phyloP scores from a whole-genome alignment of 441 rosid species.

The Populus hybrid region DNA sequence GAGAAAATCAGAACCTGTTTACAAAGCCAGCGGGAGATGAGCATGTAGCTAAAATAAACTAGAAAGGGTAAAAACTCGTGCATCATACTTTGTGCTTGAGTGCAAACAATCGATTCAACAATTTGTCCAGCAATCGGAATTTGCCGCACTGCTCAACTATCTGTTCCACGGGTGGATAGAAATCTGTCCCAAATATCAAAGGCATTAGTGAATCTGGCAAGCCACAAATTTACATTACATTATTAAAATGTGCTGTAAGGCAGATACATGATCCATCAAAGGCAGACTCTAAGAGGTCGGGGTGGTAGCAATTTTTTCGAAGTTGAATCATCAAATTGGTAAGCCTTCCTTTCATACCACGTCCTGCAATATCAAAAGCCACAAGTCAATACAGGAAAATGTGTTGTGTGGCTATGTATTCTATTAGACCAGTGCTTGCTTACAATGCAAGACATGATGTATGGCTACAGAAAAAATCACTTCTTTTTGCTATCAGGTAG shows the following conservation, averaged over 20 bases:
- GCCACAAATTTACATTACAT: constrained; percentile 1
- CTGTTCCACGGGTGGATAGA: constrained; percentile 80
- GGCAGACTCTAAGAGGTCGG: constrained; percentile 78
- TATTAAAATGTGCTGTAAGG: neutral
- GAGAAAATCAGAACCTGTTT: constrained; percentile 79
- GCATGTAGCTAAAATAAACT: constrained; percentile 22
- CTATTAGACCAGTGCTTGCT: neutral
- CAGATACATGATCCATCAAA: constrained; percentile 68
- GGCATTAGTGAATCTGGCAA: neutral
- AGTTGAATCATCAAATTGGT: constrained; percentile 80
- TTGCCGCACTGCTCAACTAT: constrained; percentile 93
- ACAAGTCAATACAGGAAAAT: neutral
- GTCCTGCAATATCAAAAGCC: constrained; percentile 36
- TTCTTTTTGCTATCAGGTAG: neutral
- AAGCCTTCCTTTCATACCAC: constrained; percentile 63
- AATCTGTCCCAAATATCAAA: constrained; percentile 37
- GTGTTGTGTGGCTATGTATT: neutral
- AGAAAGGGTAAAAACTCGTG: constrained; percentile 10
- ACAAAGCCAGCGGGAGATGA: constrained; percentile 15
- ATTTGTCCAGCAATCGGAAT: constrained; percentile 74
- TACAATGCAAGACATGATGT: neutral
- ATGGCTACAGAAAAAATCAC: neutral
- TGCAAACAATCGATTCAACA: constrained; percentile 61
- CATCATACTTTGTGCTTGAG: constrained; percentile 74
- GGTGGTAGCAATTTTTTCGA: constrained; percentile 98